Conservation (phyloP, 495 filamentous ascomycete genomes). For the Podospora fimiseda region DNA sequence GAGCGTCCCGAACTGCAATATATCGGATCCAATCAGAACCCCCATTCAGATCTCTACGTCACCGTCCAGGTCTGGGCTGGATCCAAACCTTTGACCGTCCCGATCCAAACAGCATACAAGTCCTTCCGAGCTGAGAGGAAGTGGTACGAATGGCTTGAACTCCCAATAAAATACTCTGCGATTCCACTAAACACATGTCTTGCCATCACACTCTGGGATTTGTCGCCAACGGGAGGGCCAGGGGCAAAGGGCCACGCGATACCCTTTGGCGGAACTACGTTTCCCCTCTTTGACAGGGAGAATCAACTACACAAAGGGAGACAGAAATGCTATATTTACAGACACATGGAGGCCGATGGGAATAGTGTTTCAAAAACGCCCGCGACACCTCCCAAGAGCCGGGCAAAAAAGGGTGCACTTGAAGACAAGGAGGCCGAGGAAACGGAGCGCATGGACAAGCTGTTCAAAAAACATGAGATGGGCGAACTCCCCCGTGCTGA, state of each 20-base stretch:
- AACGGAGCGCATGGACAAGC: slow-evolving; percentile 70
- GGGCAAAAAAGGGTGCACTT: slow-evolving; percentile 39
- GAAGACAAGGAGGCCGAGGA: slow-evolving; percentile 63
- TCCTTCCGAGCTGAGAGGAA: slow-evolving; percentile 69
- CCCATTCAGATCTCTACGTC: slow-evolving; percentile 87
- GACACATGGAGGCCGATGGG: slow-evolving; percentile 79
- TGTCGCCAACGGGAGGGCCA: slow-evolving; percentile 67
- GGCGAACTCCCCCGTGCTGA: slow-evolving; percentile 86
- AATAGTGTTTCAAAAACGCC: slow-evolving; percentile 76
- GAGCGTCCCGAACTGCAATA: slow-evolving; percentile 73
- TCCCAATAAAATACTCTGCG: slow-evolving; percentile 76
- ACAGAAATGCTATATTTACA: slow-evolving; percentile 83
- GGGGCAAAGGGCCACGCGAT: slow-evolving; percentile 65
- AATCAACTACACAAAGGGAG: slow-evolving; percentile 82
- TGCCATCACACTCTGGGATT: slow-evolving; percentile 92
- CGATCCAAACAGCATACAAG: slow-evolving; percentile 87
- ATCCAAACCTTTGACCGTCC: slow-evolving; percentile 87
- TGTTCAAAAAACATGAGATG: slow-evolving; percentile 98
- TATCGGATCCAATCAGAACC: slow-evolving; percentile 68
- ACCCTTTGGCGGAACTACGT: slow-evolving; percentile 90
- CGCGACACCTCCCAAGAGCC: slow-evolving; percentile 45
- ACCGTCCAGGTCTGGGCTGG: slow-evolving; percentile 93
- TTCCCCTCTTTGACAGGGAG: slow-evolving; percentile 83
- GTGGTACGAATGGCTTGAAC: slow-evolving; percentile 94
- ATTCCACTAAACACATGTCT: slow-evolving; percentile 74